Percentiles rank a stretch among this genome's conserved stretches.
Conservation (phyloP, 805 yeast species). For the Starmerella khaoyaiensis region DNA sequence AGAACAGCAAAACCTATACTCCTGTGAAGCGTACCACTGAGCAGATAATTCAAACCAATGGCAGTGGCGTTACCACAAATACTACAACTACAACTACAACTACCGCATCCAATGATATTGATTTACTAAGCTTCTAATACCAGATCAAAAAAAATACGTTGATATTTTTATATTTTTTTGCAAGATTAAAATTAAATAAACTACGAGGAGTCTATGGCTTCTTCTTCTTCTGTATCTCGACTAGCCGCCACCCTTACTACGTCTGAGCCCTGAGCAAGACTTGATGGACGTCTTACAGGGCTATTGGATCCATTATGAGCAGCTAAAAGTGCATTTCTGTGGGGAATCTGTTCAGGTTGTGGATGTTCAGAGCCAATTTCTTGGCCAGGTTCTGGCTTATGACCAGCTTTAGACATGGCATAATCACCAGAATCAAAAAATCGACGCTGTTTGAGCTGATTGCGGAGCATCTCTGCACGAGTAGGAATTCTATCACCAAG, state of each 20-base stretch:
- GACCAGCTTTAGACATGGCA: conserved; percentile 48
- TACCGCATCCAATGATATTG: conserved; percentile 5
- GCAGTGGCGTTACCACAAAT: background rate
- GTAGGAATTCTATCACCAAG: conserved; percentile 19
- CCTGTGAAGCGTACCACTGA: conserved; percentile 13
- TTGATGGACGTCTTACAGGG: conserved; percentile 22
- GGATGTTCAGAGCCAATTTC: conserved; percentile 24
- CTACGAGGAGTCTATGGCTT: background rate
- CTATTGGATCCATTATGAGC: conserved; percentile 14
- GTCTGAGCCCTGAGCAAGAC: conserved; percentile 16
- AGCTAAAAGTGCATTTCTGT: conserved; percentile 19
- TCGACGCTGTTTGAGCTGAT: conserved; percentile 54
- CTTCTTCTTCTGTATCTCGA: conserved; percentile 4
- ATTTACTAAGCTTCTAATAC: conserved; percentile 14
- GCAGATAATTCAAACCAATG: no score
- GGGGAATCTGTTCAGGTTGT: conserved; percentile 22
- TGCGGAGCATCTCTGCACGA: conserved; percentile 22
- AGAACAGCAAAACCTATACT: conserved; percentile 17
- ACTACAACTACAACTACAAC: background rate
- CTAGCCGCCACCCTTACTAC: conserved; percentile 12
- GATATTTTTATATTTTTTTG: no score
- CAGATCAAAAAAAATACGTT: no score
- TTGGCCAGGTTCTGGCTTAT: conserved; percentile 19
- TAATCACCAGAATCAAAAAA: conserved; percentile 91
- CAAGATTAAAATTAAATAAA: no score